Evolutionary conservation across 768 basidiomycete genomes (phyloP), one percentile per base, ranked within the genome.

Genomic region (Dioszegia aurantiaca): DNA sequence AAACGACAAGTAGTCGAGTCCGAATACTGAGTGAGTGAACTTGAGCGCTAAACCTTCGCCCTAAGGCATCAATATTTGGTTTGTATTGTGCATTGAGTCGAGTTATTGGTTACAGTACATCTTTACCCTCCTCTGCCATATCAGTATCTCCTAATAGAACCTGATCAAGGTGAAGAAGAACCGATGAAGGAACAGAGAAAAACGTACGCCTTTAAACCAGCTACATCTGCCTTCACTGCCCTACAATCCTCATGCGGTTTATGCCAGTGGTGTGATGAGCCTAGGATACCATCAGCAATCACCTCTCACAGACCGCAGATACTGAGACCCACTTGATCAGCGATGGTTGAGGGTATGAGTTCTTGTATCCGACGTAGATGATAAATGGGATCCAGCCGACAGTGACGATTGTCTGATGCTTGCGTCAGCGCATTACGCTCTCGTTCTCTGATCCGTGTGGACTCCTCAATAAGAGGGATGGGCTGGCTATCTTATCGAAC

Each of bases 351-450:
- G 93, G 93, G 73, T 88, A 90, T 73, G 90, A 92, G 67, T 87
- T 81, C 53, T 87, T 89, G 80, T 89, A 95, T 33, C 93, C 94
- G 72, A 95, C 83, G 77, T 92, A 95, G 70, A 98, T 93, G 72
- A 98, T 90, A 74, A 93, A 80, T 30, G 94, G 94, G 71, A 98
- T 91, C 90, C 93, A 98, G 64, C 86, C 87, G 67, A 92, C 95
- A 79, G 95, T 91, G 53, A 95, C 74, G 69, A 92, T 82, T 59
- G 88, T 90, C 92, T 95, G 70, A n/a, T n/a, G n/a, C n/a, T 19
- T 23, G 30, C 10, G 21, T 58, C 46, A 55, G 56, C 40, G 8
- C 11, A 10, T 19, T 33, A 14, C 33, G 33, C 33, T 14, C 6
- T 33, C 33, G 33, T 6, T 33, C 8, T 14, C 33, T 33, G 6